phyloP scores from a whole-genome alignment of 1,139 yeast genomes.

The Candida sp. region DNA sequence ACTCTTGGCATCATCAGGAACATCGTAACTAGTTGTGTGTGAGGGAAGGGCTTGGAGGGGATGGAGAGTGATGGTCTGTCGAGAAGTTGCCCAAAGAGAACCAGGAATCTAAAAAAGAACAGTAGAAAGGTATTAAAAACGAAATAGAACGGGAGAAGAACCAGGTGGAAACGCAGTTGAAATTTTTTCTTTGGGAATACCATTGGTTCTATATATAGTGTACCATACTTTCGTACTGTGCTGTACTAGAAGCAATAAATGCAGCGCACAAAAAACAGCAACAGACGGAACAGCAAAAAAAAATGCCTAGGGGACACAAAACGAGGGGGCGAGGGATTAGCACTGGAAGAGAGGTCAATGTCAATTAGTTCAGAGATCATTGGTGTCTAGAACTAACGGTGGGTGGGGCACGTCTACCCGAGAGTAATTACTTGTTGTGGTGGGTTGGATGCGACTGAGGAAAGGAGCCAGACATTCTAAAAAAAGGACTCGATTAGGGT shows the following conservation, averaged over 20 bases:
- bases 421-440: no score
- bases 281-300: background rate
- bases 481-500: no score
- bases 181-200: background rate
- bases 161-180: background rate
- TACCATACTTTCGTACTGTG: background rate
- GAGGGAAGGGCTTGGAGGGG: background rate
- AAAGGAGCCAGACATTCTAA: no score
- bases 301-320: background rate
- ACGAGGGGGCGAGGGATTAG: background rate
- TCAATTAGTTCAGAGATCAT: no score
- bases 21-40: background rate
- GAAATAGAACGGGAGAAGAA: background rate
- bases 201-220: slow-evolving; percentile 1
- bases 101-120: background rate
- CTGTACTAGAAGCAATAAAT: background rate
- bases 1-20: background rate
- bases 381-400: no score
- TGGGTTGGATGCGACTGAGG: no score
- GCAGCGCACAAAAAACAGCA: background rate
- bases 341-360: no score
- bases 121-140: background rate
- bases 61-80: no score
- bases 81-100: no score
- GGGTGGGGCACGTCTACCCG: no score